Evolutionary conservation across 2,329 filamentous ascomycete genomes (phyloP).

Genomic region (Lachnellula arida): DNA sequence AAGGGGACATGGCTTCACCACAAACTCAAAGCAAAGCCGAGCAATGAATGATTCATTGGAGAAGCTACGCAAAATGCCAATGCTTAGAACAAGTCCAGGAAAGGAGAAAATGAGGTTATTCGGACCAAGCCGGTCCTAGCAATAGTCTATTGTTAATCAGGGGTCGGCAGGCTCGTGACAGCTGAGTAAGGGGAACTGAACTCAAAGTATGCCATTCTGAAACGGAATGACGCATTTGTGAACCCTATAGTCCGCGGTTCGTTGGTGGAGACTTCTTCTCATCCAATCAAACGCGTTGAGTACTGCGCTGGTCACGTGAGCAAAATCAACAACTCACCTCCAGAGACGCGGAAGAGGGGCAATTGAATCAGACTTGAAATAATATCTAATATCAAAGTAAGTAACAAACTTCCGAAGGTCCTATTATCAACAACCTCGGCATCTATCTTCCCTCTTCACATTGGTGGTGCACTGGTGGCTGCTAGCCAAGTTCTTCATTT

Average conservation of each 20-base stretch:
- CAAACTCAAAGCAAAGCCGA: no score
- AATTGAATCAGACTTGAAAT: no score
- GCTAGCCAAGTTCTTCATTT: neutral
- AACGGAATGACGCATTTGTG: slow-evolving; percentile 4
- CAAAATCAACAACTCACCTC: neutral
- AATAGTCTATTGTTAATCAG: neutral
- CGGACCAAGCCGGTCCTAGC: neutral
- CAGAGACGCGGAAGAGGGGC: neutral
- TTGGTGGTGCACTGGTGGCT: neutral
- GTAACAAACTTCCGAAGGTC: no score
- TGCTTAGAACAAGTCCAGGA: neutral
- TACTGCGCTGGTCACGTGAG: neutral
- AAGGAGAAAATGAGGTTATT: neutral
- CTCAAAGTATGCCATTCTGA: slow-evolving; percentile 1
- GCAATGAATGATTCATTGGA: no score
- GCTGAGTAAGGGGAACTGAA: slow-evolving; percentile 1
- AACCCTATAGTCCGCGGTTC: neutral
- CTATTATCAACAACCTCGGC: neutral
- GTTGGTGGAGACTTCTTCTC: neutral
- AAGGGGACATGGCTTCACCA: no score
- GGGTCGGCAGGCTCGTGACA: neutral
- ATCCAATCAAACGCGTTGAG: neutral
- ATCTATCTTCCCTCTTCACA: neutral
- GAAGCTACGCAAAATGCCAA: no score
- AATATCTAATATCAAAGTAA: no score